Base-by-base conservation (phyloP, 352 stramenopile species). In the Pythium myriotylum region DNA sequence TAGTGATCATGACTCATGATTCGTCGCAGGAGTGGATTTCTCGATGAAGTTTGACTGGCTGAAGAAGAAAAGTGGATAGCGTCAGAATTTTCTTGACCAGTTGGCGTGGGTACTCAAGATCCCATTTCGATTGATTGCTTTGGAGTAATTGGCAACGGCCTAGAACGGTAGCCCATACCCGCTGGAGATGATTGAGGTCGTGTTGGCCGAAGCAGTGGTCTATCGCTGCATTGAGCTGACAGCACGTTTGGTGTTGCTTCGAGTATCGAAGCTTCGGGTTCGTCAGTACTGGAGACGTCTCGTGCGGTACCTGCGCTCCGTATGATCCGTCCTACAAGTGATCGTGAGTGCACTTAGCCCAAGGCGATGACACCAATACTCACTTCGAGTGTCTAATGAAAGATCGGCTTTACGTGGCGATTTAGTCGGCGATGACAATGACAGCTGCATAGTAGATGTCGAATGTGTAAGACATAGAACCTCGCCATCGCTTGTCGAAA, bases 101-200 rank as follows among this genome's bases (percentile, higher is more conserved):
- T n/a, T n/a, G n/a, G n/a, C n/a, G n/a, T n/a, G 9, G 52, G 53
- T 20, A 14, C 6, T 24, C 53, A 8, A 16, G 42, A 12, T 3
- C 47, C 42, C 13, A 27, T 35, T n/a, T 0, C 13, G 4, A 49
- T 26, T 17, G 14, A 3, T 5, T 9, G 40, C 22, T 22, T n/a
- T 13, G 19, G 10, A 12, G 29, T 54, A 1, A 42, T 23, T 8
- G 59, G 40, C 13, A 24, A 32, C 39, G 45, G 41, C 37, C 50
- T 50, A 45, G 46, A 50, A 8, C 53, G 52, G 22, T 54, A 33
- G 24, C 4, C 29, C 16, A 45, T 47, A 22, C 55, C 45, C 20
- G 68, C 75, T 9, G 79, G 76, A 17, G 76, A 88, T 4, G 79
- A 88, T 46, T 86, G 79, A 9, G 79, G 79, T 37, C 79, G 62